These are phyloP conservation scores for Penicillium sp. DNA, from an alignment of 2,329 filamentous ascomycete species.

Conservation along the genomic window DNA sequence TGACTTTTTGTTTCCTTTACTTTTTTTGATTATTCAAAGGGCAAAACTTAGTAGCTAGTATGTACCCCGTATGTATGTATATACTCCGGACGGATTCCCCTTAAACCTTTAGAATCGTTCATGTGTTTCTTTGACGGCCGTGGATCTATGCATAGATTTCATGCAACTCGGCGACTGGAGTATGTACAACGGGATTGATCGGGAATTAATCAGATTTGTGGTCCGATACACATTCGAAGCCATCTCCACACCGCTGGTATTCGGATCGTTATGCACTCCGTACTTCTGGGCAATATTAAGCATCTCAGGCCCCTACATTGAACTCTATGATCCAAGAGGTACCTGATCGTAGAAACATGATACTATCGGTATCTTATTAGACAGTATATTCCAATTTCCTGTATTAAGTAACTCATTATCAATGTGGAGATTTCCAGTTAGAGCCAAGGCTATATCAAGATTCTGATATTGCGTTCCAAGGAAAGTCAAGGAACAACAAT, in stretches of 20 bases:
- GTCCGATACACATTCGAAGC: background rate
- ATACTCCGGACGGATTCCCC: too few species aligned
- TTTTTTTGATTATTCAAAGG: background rate
- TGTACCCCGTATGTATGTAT: too few species aligned
- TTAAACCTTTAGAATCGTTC: too few species aligned
- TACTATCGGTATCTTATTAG: too few species aligned
- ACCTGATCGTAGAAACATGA: too few species aligned
- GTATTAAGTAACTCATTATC: background rate
- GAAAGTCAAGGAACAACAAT: background rate
- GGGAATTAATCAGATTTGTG: background rate
- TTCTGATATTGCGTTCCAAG: too few species aligned
- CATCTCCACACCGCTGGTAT: background rate
- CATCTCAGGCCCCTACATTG: slow-evolving; percentile 1
- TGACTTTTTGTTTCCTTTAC: too few species aligned
- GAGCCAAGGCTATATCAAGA: too few species aligned
- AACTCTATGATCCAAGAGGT: background rate
- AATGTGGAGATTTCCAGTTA: too few species aligned
- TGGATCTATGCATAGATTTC: background rate
- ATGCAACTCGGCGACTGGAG: slow-evolving; percentile 1
- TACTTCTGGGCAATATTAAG: background rate
- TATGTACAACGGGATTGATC: background rate
- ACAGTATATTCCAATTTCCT: too few species aligned
- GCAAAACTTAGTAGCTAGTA: background rate
- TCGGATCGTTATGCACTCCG: background rate
- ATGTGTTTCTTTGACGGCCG: background rate